A percentile compares a stretch with the other conserved stretches of the same genome.
These are phyloP conservation scores for Myxozyma neotropica DNA, from an alignment of 805 yeast genomes.

Conservation along the genomic window DNA sequence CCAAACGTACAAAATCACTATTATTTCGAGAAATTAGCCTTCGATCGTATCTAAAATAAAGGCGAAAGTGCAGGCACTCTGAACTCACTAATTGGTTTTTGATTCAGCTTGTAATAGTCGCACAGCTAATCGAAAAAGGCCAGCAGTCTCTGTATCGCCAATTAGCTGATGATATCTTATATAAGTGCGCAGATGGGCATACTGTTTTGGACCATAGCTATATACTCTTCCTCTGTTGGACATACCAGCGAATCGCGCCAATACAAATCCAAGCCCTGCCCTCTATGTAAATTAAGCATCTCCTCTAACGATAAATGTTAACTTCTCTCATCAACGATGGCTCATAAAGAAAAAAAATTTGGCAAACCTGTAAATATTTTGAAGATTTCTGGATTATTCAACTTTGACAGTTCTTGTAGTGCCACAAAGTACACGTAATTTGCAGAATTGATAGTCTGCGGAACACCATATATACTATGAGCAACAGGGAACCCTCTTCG, in stretches of 20 bases:
- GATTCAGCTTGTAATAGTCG: conserved; percentile 56
- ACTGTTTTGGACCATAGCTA: conserved; percentile 78
- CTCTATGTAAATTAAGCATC: conserved; percentile 77
- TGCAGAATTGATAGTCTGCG: conserved; percentile 80
- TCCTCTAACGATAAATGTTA: conserved; percentile 60
- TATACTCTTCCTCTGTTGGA: conserved; percentile 66
- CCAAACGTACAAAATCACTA: conserved; percentile 55
- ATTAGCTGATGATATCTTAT: not conserved
- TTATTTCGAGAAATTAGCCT: not conserved
- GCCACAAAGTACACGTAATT: conserved; percentile 81
- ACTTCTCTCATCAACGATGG: not conserved
- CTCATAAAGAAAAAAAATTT: conserved; percentile 18
- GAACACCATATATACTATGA: conserved; percentile 73
- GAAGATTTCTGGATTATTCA: conserved; percentile 38
- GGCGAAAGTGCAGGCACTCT: not conserved
- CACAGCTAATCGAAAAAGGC: conserved; percentile 75
- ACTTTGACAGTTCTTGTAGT: conserved; percentile 51
- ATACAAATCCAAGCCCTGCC: conserved; percentile 85
- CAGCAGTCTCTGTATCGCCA: conserved; percentile 63
- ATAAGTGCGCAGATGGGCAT: conserved; percentile 12
- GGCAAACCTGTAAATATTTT: conserved; percentile 27
- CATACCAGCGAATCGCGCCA: conserved; percentile 74
- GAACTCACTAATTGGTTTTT: conserved; percentile 23
- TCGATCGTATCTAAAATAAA: not conserved
- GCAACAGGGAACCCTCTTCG: conserved; percentile 82